Evolutionary conservation across 805 yeast genomes (phyloP), one percentile per base, ranked within the genome.

Genomic region (Cyberlindnera petersonii): DNA sequence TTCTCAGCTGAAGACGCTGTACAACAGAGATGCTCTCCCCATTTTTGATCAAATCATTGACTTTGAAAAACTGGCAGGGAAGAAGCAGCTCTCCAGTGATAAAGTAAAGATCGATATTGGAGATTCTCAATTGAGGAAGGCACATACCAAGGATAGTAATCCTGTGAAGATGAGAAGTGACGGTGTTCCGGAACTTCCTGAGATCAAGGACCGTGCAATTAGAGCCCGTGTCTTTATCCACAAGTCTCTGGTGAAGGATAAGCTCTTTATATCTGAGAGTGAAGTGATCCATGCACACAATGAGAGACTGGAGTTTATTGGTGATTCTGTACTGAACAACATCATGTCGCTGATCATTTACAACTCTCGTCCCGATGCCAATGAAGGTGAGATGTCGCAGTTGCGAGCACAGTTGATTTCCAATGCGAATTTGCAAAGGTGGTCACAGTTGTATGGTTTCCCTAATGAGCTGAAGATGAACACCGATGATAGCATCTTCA

Each of bases 221-320:
- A 67, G 71, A 45, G 77, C 79, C 6, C 72, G 83, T 36, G 95
- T 87, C 0, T 91, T 89, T 55, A 75, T 82, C 20, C 97, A 91
- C 59, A 79, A 80, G 49, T 88, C 96, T 0, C 66, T 75, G 4
- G 72, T 81, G 13, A 77, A 80, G 44, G 75, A 74, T 47, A 74
- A 75, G 44, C 58, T 74, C 5, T 76, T 75, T 47, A 59, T 81
- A 33, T 65, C 75, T n/a, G 75, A 71, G 35, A 59, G 64, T 4
- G 91, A 82, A 47, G 65, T 74, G 37, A 65, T 82, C 19, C 65
- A 70, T 36, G 65, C 79, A 2, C 89, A 86, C 51, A 86, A 91
- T 58, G 97, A 89, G 66, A 70, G 96, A 35, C 66, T 88, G 17
- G 98, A 91, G 64, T 91, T 87, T 55, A 65, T 86, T 31, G 98